These are phyloP conservation scores for Pyricularia sp. DNA, from an alignment of 2,329 filamentous ascomycete species.

Conservation along the genomic window DNA sequence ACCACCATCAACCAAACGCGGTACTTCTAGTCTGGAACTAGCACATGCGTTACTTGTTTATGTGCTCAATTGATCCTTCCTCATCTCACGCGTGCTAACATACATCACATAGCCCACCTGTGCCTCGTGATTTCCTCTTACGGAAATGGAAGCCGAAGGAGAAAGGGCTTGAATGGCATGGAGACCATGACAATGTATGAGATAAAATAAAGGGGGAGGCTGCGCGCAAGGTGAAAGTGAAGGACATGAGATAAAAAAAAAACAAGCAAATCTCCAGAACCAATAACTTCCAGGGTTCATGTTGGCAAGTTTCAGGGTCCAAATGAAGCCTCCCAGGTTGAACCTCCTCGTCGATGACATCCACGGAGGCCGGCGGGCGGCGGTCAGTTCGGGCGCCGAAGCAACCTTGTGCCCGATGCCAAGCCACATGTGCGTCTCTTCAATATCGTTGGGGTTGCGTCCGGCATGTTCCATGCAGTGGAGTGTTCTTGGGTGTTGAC, in stretches of 20 bases:
- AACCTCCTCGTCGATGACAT: background rate
- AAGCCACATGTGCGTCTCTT: background rate
- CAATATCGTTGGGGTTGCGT: background rate
- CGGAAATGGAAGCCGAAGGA: no score
- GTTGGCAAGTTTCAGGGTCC: background rate
- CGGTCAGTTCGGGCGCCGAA: background rate
- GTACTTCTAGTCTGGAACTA: background rate
- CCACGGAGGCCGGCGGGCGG: background rate
- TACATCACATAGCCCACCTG: no score
- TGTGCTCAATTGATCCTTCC: no score
- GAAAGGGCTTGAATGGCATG: no score
- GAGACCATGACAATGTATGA: no score
- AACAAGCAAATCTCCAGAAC: no score
- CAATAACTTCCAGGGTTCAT: background rate
- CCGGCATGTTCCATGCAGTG: background rate
- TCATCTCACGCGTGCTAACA: no score
- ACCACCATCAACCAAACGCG: no score
- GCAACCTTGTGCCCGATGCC: background rate
- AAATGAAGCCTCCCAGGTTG: background rate
- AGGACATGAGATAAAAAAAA: no score
- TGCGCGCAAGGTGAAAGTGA: no score
- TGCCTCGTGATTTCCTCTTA: no score
- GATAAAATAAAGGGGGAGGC: no score
- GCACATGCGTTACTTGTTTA: background rate
- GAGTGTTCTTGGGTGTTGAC: background rate